Base-by-base conservation (phyloP, 2,329 filamentous ascomycete genomes). In the Huntiella abstrusa region DNA sequence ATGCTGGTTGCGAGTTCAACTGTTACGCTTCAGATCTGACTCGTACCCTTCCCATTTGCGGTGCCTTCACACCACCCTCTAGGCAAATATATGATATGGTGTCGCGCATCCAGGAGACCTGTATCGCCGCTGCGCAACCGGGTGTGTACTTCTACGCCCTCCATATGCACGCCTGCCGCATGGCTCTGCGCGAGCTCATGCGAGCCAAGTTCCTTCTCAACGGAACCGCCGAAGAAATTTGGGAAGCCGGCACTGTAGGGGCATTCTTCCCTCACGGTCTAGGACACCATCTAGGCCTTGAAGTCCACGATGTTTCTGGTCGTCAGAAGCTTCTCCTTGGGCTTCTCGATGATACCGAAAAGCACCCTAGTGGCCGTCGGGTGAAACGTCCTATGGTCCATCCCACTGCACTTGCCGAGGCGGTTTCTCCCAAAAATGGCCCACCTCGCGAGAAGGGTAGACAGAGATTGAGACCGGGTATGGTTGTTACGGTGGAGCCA, bases 21-120 rank as follows among this genome's bases (percentile, higher is more conserved):
- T 79, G 81, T 54, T 96, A 98, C 59, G 85, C 85, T 28, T 83
- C 81, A 48, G 88, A 96, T 60, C 77, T 96, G 22, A 96, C 91
- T 0, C 75, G 88, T 34, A 91, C 87, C 0, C 76, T 95, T 53
- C 88, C 88, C 4, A 63, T 95, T 16, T 72, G 70, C 11, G 82
- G 83, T 4, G 48, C 51, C 1, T 93, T 85, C 54, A 73, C 75
- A 0, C 59, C 68, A 11, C 80, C 88, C 58, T 78, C 79, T 1
- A 70, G 71, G 41, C 71, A 74, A 7, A 78, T 95, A 45, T 87
- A 95, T 58, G 68, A 73, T 40, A 68, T 91, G 19, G 87, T 94
- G 3, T 67, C 81, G 53, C 66, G 71, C 49, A 94, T 95, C 85
- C 87, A 94, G 61, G 65, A 70, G 5, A 70, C 75, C 46, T 86